These are phyloP conservation scores for Phytophthora capsici DNA, from an alignment of 352 stramenopile species.

Conservation along the genomic window DNA sequence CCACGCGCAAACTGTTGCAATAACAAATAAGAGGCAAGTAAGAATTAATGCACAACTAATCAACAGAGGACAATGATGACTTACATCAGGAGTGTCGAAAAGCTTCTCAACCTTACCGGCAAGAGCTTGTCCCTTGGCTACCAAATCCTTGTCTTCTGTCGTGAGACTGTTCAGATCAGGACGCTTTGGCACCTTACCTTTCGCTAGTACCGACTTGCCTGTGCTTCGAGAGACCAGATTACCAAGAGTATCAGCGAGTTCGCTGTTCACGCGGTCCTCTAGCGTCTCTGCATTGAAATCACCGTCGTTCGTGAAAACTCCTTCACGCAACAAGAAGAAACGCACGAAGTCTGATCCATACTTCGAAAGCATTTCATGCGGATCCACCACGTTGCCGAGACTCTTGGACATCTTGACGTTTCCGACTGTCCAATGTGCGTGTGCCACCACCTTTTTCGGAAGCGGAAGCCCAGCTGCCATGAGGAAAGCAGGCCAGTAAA, in stretches of 20 bases:
- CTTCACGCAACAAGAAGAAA: slow-evolving; percentile 92
- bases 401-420: slow-evolving; percentile 99
- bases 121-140: slow-evolving; percentile 60
- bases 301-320: slow-evolving; percentile 95
- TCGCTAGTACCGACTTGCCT: slow-evolving; percentile 65
- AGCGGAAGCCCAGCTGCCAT: slow-evolving; percentile 92
- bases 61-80: slow-evolving; percentile 12
- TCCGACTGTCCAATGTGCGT: slow-evolving; percentile 99
- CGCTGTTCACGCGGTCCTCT: slow-evolving; percentile 96
- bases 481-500: slow-evolving; percentile 99
- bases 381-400: slow-evolving; percentile 98
- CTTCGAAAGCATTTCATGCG: slow-evolving; percentile 90
- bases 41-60: background rate
- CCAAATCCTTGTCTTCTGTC: slow-evolving; percentile 58
- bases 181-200: slow-evolving; percentile 52
- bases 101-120: slow-evolving; percentile 46
- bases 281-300: slow-evolving; percentile 89
- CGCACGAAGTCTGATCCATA: slow-evolving; percentile 95
- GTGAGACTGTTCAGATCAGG: slow-evolving; percentile 41
- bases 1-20: slow-evolving; percentile 64
- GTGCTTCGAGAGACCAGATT: slow-evolving; percentile 88
- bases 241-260: slow-evolving; percentile 92
- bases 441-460: slow-evolving; percentile 95
- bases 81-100: slow-evolving; percentile 80
- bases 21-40: slow-evolving; percentile 5